Conservation (phyloP, 1,284 basidiomycete species). For the Afroboletus lepidellus region DNA sequence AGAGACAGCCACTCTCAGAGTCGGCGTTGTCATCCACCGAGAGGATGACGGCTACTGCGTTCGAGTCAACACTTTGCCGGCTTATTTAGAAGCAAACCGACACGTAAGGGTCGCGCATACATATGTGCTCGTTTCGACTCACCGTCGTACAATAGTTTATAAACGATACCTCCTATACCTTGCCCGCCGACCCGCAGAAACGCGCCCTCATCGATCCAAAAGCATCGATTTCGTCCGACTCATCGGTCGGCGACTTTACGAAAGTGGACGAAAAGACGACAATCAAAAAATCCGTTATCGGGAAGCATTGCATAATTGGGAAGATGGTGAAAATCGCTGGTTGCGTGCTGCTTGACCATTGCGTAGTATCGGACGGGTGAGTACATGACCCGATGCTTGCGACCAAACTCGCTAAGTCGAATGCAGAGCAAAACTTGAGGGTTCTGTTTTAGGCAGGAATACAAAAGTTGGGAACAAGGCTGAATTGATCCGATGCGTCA, state of each 20-base stretch:
- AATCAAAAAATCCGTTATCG: slow-evolving; percentile 88
- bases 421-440: slow-evolving; percentile 83
- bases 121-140: neutral
- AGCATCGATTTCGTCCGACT: slow-evolving; percentile 85
- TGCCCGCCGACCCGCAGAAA: slow-evolving; percentile 60
- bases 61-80: slow-evolving; percentile 80
- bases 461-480: slow-evolving; percentile 81
- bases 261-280: slow-evolving; percentile 81
- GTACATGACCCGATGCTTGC: slow-evolving; percentile 21
- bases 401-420: neutral
- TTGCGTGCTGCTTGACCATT: slow-evolving; percentile 91
- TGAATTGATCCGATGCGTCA: slow-evolving; percentile 79
- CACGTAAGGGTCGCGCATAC: slow-evolving; percentile 43
- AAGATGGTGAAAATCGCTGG: slow-evolving; percentile 83
- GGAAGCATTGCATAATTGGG: slow-evolving; percentile 86
- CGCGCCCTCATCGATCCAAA: slow-evolving; percentile 70
- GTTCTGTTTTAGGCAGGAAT: slow-evolving; percentile 82
- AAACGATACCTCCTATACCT: slow-evolving; percentile 47
- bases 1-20: slow-evolving; percentile 48
- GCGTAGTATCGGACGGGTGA: slow-evolving; percentile 83
- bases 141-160: slow-evolving; percentile 44
- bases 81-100: slow-evolving; percentile 83
- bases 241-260: slow-evolving; percentile 79
- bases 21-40: slow-evolving; percentile 61
- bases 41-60: slow-evolving; percentile 60